Evolutionary conservation across 352 stramenopile species (phyloP).

Genomic region (Globisporangium lucens): DNA sequence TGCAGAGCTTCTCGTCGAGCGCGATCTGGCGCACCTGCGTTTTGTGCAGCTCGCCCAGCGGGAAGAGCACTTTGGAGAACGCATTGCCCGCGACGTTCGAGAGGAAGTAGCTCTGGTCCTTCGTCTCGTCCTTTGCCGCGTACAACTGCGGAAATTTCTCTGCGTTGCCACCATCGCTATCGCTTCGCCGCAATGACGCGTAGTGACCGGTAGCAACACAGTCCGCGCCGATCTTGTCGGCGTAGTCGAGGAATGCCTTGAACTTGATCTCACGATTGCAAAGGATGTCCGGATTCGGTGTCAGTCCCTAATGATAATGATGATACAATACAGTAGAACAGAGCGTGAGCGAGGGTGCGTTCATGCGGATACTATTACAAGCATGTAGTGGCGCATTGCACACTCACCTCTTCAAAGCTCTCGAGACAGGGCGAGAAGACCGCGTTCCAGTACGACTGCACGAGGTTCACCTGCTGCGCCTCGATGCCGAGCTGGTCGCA

Average conservation of each 20-base stretch:
- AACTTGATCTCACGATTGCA: constrained; percentile 99
- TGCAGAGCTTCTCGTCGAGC: constrained; percentile 70
- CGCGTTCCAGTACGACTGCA: constrained; percentile 96
- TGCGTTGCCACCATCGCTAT: not conserved
- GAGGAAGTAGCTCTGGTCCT: constrained; percentile 98
- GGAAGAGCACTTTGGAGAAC: constrained; percentile 92
- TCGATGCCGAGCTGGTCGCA: constrained; percentile 91
- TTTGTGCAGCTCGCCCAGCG: constrained; percentile 92
- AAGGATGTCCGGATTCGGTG: constrained; percentile 93
- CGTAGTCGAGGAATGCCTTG: constrained; percentile 94
- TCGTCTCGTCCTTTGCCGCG: constrained; percentile 80
- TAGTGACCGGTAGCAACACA: constrained; percentile 98
- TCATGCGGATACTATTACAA: not conserved
- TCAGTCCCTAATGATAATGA: constrained; percentile 46
- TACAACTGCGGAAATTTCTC: constrained; percentile 59
- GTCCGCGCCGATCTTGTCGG: constrained; percentile 78
- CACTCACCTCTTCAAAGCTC: constrained; percentile 54
- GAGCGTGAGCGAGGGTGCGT: not conserved
- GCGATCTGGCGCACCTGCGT: constrained; percentile 91
- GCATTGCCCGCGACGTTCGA: constrained; percentile 72
- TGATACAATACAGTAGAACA: not conserved
- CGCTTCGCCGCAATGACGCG: constrained; percentile 55
- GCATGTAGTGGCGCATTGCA: too few species aligned
- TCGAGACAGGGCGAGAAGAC: constrained; percentile 97
- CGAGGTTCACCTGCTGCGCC: constrained; percentile 83